phyloP scores from a whole-genome alignment of 805 yeast genomes.

The Candida awuae region DNA sequence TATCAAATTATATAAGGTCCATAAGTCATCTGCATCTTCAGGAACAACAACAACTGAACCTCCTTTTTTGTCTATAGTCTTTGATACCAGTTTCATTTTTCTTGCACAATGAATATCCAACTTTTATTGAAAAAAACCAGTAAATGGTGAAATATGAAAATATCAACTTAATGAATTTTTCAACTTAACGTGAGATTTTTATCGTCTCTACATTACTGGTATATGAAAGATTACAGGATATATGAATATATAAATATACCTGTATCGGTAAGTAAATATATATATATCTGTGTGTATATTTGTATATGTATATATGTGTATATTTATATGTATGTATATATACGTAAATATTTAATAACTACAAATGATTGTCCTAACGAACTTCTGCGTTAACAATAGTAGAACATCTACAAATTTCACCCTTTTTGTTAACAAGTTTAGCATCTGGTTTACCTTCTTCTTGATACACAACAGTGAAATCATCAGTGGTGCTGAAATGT shows the following conservation, averaged over 20 bases:
- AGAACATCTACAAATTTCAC: conserved; percentile 67
- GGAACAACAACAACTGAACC: conserved; percentile 65
- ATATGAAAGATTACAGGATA: too few relatives aligned
- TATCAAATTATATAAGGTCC: conserved; percentile 77
- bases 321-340: too few relatives aligned
- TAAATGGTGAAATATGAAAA: too few relatives aligned
- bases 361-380: conserved; percentile 37
- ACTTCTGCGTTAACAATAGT: conserved; percentile 73
- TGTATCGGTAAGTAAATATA: not conserved
- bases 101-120: too few relatives aligned
- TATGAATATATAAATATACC: too few relatives aligned
- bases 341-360: not conserved
- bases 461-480: conserved; percentile 71
- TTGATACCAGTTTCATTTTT: conserved; percentile 48
- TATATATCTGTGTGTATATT: too few relatives aligned
- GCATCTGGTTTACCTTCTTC: conserved; percentile 66
- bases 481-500: conserved; percentile 70
- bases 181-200: too few relatives aligned
- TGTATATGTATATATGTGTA: too few relatives aligned
- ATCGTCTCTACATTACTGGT: too few relatives aligned
- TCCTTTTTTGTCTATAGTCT: conserved; percentile 48
- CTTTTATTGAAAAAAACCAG: too few relatives aligned
- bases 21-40: conserved; percentile 85
- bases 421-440: conserved; percentile 70
- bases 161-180: too few relatives aligned